phyloP scores from a whole-genome alignment of 306 rosid species.

The Lathyrus sativus region DNA sequence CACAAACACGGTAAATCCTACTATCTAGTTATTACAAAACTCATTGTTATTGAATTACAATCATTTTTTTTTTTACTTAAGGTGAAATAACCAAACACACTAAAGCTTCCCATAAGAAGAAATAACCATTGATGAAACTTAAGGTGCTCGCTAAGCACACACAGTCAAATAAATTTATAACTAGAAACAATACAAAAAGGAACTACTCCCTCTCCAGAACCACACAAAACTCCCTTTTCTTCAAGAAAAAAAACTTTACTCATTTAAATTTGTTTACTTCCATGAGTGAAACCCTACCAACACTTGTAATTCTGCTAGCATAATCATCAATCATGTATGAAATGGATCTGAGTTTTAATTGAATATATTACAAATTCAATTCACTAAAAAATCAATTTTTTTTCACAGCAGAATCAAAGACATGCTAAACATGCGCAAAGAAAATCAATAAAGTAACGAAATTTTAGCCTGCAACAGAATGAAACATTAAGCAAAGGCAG shows the following conservation, averaged over 20 bases:
- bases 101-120: background rate
- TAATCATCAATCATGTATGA: background rate
- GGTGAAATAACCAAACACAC: too few species aligned
- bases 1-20: background rate
- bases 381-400: too few species aligned
- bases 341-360: background rate
- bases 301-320: slow-evolving; percentile 13
- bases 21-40: background rate
- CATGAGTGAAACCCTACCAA: background rate
- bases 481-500: background rate
- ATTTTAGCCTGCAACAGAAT: background rate
- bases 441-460: background rate
- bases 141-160: background rate
- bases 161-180: background rate
- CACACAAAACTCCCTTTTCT: too few species aligned
- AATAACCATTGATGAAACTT: background rate
- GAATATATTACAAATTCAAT: background rate
- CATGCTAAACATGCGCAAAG: background rate
- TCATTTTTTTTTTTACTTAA: too few species aligned
- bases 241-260: too few species aligned
- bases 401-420: too few species aligned
- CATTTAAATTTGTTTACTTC: background rate
- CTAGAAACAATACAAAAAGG: too few species aligned
- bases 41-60: background rate
- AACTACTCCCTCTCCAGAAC: too few species aligned